Conservation (phyloP, 2,329 filamentous ascomycete species). For the Didymella lethalis region DNA sequence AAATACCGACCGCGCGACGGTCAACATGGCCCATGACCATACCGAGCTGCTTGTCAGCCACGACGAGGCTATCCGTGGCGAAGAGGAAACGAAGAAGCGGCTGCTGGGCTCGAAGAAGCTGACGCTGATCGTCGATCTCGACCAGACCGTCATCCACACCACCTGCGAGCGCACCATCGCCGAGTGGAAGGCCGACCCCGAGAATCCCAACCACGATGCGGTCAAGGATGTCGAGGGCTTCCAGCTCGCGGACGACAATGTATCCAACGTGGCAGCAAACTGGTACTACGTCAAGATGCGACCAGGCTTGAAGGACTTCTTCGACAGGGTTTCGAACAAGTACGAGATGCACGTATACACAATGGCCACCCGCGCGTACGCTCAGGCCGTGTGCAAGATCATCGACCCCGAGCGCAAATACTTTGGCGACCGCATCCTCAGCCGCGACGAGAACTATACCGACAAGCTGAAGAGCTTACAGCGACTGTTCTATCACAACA, state of each 20-base stretch:
- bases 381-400: conserved; percentile 87
- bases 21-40: conserved; percentile 95
- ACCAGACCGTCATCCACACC: conserved; percentile 98
- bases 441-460: conserved; percentile 94
- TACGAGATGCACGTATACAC: conserved; percentile 99
- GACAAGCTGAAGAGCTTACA: conserved; percentile 89
- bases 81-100: conserved; percentile 85
- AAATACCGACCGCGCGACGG: conserved; percentile 85
- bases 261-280: conserved; percentile 48
- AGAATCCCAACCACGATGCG: conserved; percentile 89
- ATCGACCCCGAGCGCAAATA: conserved; percentile 89
- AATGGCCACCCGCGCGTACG: conserved; percentile 98
- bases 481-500: conserved; percentile 92
- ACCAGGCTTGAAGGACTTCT: conserved; percentile 81
- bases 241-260: conserved; percentile 80
- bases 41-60: conserved; percentile 84
- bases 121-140: conserved; percentile 93
- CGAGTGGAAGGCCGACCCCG: conserved; percentile 90
- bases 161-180: conserved; percentile 95
- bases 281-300: conserved; percentile 99
- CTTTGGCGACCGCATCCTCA: conserved; percentile 94
- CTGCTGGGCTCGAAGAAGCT: conserved; percentile 83
- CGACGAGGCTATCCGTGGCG: conserved; percentile 79
- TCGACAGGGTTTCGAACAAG: conserved; percentile 76
- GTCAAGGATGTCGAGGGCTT: conserved; percentile 90